Conservation (phyloP, 192 early-diverging fungal genomes). For the Rhizophagus sp. region DNA sequence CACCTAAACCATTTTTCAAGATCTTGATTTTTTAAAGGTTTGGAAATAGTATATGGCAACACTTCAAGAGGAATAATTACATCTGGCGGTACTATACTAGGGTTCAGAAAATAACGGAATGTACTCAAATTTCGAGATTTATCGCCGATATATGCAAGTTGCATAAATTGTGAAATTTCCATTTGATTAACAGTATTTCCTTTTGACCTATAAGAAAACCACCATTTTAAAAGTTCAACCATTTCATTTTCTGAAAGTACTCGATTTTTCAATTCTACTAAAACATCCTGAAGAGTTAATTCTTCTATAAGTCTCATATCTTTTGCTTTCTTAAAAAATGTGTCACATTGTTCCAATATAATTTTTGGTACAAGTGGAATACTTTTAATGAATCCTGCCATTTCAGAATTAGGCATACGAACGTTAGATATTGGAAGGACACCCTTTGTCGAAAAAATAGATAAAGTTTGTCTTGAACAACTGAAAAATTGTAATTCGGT, state of each 20-base stretch:
- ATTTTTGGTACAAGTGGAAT: conserved; percentile 59
- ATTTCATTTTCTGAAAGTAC: conserved; percentile 59
- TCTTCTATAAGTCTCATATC: conserved; percentile 36
- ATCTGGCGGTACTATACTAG: not conserved
- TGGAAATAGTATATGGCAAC: conserved; percentile 19
- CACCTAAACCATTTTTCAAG: conserved; percentile 17
- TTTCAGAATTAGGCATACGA: conserved; percentile 61
- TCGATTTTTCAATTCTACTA: conserved; percentile 61
- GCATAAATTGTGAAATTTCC: not conserved
- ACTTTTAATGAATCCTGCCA: conserved; percentile 62
- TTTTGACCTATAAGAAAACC: conserved; percentile 53
- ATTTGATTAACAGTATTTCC: not conserved
- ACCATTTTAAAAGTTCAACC: conserved; percentile 76
- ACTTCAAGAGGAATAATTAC: not conserved
- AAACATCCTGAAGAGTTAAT: conserved; percentile 64
- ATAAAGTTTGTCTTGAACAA: conserved; percentile 47
- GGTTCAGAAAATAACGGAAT: conserved; percentile 63
- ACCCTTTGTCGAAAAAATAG: conserved; percentile 69
- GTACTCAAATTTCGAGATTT: conserved; percentile 47
- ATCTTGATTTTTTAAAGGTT: not conserved
- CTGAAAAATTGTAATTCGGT: conserved; percentile 60
- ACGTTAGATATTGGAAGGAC: conserved; percentile 51
- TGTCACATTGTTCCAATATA: conserved; percentile 53
- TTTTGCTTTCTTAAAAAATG: conserved; percentile 57
- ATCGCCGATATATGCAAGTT: conserved; percentile 13